Evolutionary conservation across 2,329 filamentous ascomycete genomes (phyloP), one percentile per base, ranked within the genome.

Genomic region (Pyrenochaeta sp.): DNA sequence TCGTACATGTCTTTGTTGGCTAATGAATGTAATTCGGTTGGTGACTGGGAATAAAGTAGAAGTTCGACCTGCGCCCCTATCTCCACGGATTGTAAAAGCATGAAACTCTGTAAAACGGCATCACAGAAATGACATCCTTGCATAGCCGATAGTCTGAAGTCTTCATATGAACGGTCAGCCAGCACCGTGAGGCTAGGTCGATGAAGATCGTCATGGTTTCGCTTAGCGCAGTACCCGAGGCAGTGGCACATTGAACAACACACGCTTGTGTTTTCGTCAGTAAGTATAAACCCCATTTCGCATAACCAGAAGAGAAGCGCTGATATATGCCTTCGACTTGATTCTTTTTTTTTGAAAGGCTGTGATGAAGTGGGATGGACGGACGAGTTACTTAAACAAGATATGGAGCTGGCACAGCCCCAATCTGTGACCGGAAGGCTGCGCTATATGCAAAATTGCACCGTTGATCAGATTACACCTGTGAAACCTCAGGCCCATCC

Each of bases 191-290:
- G 12, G 36, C 36, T 13, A 39, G 36, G 36, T 15, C 36, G 36
- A 13, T 7, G 36, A 15, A 6, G 5, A 5, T 39, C 36, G 6
- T 30, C 28, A 5, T 30, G 28, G 19, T 19, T 19, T 19, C 19
- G 19, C 19, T 19, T 19, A 5, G 46, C 30, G 24, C 30, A 36
- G 24, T 36, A 49, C 2, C 46, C 46, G 15, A 49, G 46, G 10
- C 27, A 49, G 46, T n/a, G 19, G 46, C 46, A 49, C 15, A n/a
- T 49, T 7, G n/a, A 34, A n/a, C 46, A 49, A 49, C 30, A 49
- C 15, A 24, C 24, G 15, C 19, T 36, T 37, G 46, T 24, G 6
- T 19, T 37, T 49, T 36, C 5, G 7, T 24, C 30, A 15, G 28
- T 36, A 36, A 30, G 44, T 25, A 7, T 30, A 8, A n/a, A 28